Base-by-base conservation (phyloP, 352 stramenopile genomes). In the Stramenopiles sp. region DNA sequence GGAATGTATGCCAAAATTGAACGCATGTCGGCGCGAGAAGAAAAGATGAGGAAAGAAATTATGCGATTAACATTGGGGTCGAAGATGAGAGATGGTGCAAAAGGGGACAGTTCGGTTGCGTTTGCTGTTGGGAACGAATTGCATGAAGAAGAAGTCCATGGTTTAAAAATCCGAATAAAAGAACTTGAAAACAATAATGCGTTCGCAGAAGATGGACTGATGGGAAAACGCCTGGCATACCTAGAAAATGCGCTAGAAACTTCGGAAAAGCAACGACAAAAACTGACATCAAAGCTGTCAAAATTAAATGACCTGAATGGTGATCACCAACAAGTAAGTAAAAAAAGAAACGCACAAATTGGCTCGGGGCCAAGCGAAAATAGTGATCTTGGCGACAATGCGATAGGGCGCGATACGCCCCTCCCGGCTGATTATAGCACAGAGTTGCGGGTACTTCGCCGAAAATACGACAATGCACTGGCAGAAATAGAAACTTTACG, bases 201-300 rank as follows among this genome's bases (percentile, higher is more conserved):
- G 43, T 63, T 63, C 25, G 25, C 12, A 12, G 43, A 25, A 18
- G 43, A 63, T 63, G 43, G 43, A 18, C 12, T 63, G 12, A 12
- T 63, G 12, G 43, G 12, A 18, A 12, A 63, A 25, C 12, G 43
- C 12, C 25, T 63, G 25, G 12, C 43, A 18, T 63, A 63, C 25
- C 25, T 63, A 63, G 43, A 63, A 63, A 25, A 25, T 63, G 43
- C 43, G 25, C 25, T 63, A 63, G 43, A 63, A 63, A 63, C 25
- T 63, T 63, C 43, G 12, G 43, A 63, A 63, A 63, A 63, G 43
- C 43, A 63, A 63, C 43, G 43, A 63, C 43, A 25, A 63, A 25
- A 12, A 63, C 43, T 63, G 25, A 25, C 12, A 25, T 18, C 43
- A 63, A 63, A 25, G 25, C 25, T 63, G 43, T 18, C 43, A 18